These are phyloP conservation scores for Firmiana major DNA, from an alignment of 345 rosid species.

Conservation along the genomic window DNA sequence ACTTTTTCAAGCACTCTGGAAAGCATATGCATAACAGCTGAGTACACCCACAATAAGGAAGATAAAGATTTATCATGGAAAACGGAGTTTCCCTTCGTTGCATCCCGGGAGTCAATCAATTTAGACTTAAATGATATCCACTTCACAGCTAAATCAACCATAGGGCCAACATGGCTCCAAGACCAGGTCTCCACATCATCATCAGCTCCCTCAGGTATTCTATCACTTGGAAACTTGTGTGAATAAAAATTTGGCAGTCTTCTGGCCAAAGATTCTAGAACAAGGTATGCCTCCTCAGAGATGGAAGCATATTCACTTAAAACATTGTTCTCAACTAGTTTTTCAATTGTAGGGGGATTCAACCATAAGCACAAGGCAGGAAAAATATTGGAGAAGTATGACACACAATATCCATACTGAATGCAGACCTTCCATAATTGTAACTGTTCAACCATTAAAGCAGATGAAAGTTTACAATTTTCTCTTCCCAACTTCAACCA, in stretches of 20 bases:
- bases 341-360: conserved; percentile 65
- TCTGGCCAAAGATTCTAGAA: conserved; percentile 69
- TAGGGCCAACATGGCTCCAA: conserved; percentile 73
- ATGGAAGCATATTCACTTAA: conserved; percentile 61
- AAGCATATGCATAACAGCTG: conserved; percentile 61
- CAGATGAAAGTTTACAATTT: conserved; percentile 58
- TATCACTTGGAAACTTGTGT: conserved; percentile 26
- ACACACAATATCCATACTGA: conserved; percentile 56
- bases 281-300: conserved; percentile 65
- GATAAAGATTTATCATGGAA: conserved; percentile 27
- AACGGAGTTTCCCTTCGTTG: conserved; percentile 22
- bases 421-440: conserved; percentile 80
- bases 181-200: conserved; percentile 52
- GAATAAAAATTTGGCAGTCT: conserved; percentile 65
- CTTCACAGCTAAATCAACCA: conserved; percentile 68
- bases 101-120: conserved; percentile 34
- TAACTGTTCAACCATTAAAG: conserved; percentile 80
- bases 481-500: conserved; percentile 73
- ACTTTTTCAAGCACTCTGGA: conserved; percentile 64
- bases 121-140: conserved; percentile 58
- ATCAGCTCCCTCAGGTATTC: conserved; percentile 18
- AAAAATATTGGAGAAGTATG: conserved; percentile 65
- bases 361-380: conserved; percentile 86
- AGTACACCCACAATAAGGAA: conserved; percentile 66
- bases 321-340: conserved; percentile 51